Evolutionary conservation across 202 grass and related monocot genomes (phyloP).

Genomic region (Bolboschoenoplectus hybrid): DNA sequence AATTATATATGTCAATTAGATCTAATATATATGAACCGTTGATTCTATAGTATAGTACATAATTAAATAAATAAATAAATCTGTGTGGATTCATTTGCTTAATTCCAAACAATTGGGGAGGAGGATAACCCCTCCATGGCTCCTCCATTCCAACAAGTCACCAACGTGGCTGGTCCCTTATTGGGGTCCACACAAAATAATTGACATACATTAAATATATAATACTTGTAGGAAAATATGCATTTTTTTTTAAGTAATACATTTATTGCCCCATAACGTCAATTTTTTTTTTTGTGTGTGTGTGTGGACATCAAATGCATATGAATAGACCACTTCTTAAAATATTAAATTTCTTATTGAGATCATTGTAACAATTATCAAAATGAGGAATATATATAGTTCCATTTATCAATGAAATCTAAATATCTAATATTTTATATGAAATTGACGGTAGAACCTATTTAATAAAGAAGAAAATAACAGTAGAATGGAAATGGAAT

Average conservation of each 20-base stretch:
- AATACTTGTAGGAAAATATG: neutral
- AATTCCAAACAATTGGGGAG: neutral
- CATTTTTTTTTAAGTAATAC: neutral
- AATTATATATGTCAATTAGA: neutral
- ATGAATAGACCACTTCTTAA: neutral
- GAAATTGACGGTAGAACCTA: neutral
- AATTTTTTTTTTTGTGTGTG: neutral
- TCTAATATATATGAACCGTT: neutral
- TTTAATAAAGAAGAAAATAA: neutral
- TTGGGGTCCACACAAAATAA: neutral
- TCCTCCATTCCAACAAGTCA: neutral
- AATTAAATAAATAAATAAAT: neutral
- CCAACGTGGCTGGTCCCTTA: neutral
- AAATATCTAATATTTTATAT: neutral
- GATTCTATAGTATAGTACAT: neutral
- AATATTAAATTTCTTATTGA: neutral
- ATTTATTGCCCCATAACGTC: neutral
- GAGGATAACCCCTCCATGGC: neutral
- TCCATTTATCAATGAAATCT: neutral
- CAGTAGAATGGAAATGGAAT: neutral
- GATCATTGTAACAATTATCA: neutral
- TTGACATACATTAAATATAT: neutral
- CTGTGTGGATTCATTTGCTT: neutral
- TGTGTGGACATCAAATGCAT: neutral
- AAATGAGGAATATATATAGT: neutral